Evolutionary conservation across 176 grass and related monocot species (phyloP), one percentile per base, ranked within the genome.

Genomic region (Carex littledalei): DNA sequence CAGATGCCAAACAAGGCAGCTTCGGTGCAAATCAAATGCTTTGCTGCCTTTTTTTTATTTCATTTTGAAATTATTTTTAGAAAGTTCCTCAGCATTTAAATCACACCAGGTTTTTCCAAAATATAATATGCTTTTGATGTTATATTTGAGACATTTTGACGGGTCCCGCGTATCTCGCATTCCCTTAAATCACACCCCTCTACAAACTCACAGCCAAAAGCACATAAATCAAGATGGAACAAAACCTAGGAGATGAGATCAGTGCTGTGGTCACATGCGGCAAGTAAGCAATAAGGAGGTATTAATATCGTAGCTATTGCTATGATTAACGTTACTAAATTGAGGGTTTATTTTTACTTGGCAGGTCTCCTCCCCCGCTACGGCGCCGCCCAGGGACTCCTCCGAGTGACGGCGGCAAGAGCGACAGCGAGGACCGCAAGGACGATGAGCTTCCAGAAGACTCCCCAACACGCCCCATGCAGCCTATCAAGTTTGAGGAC

Each of bases 401-500:
- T 9, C 87, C 89, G 2, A 94, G 92, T 4, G 95, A 94, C 0
- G 85, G 86, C 9, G 89, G 90, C 78, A 92, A 92, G 49, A 92
- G 91, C 53, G 88, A 77, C 2, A 87, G 88, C 60, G 88, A 77
- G 12, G 89, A 98, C 53, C 67, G 84, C 21, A 91, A 89, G 78
- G 89, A 95, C 18, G 93, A 98, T 76, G 96, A 95, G 50, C 86
- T 98, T 72, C 88, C 92, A 26, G 93, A 97, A 29, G 89, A 90
- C 37, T 39, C 37, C 37, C 37, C 37, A 39, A 39, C 37, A 0
- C 37, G 37, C 56, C 32, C 81, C 21, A 66, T 94, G 78, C 91
- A 93, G 41, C 73, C 91, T 37, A 86, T 94, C 45, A 92, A 90
- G 79, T 95, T 94, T 69, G 93, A 95, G 17, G 93, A 98, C 67